A percentile compares a stretch with the other conserved stretches of the same genome.
These are phyloP conservation scores for Globisporangium irregulare DNA, from an alignment of 352 stramenopile species.

Conservation along the genomic window DNA sequence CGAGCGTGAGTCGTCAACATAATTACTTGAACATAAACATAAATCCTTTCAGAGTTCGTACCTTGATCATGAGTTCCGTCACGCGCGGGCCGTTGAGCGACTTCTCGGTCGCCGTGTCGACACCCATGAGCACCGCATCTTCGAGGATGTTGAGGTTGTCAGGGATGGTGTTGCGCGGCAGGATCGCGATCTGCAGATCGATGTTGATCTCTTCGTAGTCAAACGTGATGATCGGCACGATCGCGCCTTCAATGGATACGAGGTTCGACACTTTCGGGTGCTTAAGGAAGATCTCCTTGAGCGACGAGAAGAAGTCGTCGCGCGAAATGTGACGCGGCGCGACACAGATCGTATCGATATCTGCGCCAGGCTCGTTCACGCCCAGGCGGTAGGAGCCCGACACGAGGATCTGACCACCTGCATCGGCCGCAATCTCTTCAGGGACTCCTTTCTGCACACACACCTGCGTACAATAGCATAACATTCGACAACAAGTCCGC, in stretches of 20 bases:
- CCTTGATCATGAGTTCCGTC: conserved; percentile 91
- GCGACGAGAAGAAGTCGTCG: conserved; percentile 96
- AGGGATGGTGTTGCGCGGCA: conserved; percentile 90
- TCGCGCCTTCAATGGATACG: conserved; percentile 84
- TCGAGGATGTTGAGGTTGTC: conserved; percentile 90
- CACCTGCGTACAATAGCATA: conserved; percentile 24
- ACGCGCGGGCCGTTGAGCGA: conserved; percentile 89
- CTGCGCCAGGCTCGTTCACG: conserved; percentile 95
- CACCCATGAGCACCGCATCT: conserved; percentile 83
- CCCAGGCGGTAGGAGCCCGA: conserved; percentile 94
- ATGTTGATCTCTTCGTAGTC: conserved; percentile 99
- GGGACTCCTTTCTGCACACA: conserved; percentile 82
- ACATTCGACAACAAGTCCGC: not conserved
- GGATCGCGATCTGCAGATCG: conserved; percentile 96
- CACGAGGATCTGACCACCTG: conserved; percentile 86
- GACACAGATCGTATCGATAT: conserved; percentile 98
- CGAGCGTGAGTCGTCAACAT: conserved; percentile 1
- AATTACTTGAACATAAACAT: not conserved
- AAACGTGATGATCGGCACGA: conserved; percentile 98
- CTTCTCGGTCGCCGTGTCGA: conserved; percentile 87
- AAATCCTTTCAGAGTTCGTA: conserved; percentile 3
- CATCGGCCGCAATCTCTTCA: conserved; percentile 82
- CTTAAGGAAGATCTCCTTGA: conserved; percentile 90
- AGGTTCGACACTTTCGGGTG: conserved; percentile 92
- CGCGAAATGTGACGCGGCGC: conserved; percentile 93